Conservation (phyloP, 805 yeast genomes). For the Lipomyces starkeyi region DNA sequence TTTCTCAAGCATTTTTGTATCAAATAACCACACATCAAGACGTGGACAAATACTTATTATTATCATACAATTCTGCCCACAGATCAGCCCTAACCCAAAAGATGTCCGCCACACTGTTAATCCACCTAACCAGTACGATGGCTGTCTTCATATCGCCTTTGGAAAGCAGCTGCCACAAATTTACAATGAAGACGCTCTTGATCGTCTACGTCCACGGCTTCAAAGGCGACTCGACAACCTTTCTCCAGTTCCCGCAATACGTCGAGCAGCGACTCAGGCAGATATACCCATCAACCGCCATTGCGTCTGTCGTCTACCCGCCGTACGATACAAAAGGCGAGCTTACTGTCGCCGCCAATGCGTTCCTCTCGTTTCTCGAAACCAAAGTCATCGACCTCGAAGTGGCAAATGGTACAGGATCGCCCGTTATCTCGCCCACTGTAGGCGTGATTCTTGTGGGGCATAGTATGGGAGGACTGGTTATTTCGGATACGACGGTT, state of each 20-base stretch:
- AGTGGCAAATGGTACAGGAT: constrained; percentile 19
- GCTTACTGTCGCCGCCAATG: constrained; percentile 22
- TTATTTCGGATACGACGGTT: constrained; percentile 24
- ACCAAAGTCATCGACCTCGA: constrained; percentile 33
- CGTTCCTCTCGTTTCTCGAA: constrained; percentile 22
- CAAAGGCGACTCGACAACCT: constrained; percentile 34
- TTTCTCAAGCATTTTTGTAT: background rate
- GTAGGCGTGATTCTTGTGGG: constrained; percentile 35
- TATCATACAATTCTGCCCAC: background rate
- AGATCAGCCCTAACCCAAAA: background rate
- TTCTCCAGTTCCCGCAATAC: constrained; percentile 29
- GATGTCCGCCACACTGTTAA: background rate
- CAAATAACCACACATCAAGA: background rate
- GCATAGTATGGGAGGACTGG: constrained; percentile 38
- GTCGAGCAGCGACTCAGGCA: constrained; percentile 18
- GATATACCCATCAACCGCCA: background rate
- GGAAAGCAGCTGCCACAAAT: background rate
- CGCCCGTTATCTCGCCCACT: constrained; percentile 33
- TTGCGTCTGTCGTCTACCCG: constrained; percentile 27
- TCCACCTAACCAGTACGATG: background rate
- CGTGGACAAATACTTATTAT: no score
- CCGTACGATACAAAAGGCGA: constrained; percentile 34
- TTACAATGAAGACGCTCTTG: constrained; percentile 25
- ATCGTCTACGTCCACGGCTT: constrained; percentile 36
- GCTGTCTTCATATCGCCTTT: background rate